Evolutionary conservation across 2,329 filamentous ascomycete species (phyloP).

Genomic region (Purpureocillium takamizusanense): DNA sequence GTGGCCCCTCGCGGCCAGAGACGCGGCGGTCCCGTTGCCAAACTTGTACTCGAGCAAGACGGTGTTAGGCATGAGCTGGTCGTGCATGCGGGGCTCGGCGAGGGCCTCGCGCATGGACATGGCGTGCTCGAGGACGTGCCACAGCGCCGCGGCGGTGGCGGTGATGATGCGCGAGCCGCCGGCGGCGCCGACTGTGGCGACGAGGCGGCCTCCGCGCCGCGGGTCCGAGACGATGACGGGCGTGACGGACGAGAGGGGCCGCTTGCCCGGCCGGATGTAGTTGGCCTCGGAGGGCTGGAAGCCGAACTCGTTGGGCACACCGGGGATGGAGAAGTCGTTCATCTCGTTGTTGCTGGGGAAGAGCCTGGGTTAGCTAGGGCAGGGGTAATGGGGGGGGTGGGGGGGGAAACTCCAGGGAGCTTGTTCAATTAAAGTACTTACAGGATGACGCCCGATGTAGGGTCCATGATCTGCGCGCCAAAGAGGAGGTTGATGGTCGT

Average conservation of each 20-base stretch:
- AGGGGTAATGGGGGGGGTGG: constrained; percentile 1
- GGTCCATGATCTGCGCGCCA: constrained; percentile 69
- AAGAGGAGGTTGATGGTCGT: constrained; percentile 86
- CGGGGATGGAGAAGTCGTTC: constrained; percentile 82
- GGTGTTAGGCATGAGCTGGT: constrained; percentile 68
- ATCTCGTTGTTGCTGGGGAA: constrained; percentile 53
- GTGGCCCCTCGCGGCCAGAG: constrained; percentile 57
- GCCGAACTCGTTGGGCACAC: constrained; percentile 69
- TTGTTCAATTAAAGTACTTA: no score
- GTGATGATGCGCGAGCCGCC: constrained; percentile 82
- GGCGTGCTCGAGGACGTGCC: constrained; percentile 59
- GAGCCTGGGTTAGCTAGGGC: no score
- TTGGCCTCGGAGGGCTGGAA: constrained; percentile 74
- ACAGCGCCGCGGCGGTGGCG: constrained; percentile 63
- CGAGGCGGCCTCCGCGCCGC: constrained; percentile 46
- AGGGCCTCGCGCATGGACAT: constrained; percentile 55
- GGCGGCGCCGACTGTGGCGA: constrained; percentile 64
- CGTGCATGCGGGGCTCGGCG: constrained; percentile 61
- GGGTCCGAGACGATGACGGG: constrained; percentile 64
- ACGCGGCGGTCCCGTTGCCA: constrained; percentile 53
- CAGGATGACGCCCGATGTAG: constrained; percentile 74
- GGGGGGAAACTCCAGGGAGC: constrained; percentile 28
- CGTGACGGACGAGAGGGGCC: constrained; percentile 74
- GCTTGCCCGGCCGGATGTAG: constrained; percentile 71
- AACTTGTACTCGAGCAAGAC: constrained; percentile 62